Percentiles rank a stretch among this genome's conserved stretches.
Conservation (phyloP, 2,329 filamentous ascomycete species). For the Penicillium sp. region DNA sequence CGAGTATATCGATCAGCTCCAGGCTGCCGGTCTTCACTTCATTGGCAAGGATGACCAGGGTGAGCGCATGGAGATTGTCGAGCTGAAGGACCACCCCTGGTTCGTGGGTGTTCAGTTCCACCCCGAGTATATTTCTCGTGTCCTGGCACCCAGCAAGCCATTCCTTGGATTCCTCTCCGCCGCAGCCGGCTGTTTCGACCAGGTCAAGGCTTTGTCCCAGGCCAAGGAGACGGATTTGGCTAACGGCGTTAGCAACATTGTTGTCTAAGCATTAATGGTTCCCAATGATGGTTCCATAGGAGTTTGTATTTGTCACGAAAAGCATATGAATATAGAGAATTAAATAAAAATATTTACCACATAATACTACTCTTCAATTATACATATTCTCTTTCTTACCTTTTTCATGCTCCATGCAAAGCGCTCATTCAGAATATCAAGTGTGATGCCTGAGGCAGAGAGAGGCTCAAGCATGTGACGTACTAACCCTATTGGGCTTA, state of each 20-base stretch:
- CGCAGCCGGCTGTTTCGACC: slow-evolving; percentile 57
- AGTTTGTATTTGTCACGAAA: slow-evolving; percentile 16
- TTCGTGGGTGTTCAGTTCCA: slow-evolving; percentile 86
- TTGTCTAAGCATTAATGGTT: slow-evolving; percentile 16
- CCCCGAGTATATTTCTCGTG: slow-evolving; percentile 77
- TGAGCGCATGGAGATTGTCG: slow-evolving; percentile 77
- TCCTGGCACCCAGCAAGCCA: slow-evolving; percentile 69
- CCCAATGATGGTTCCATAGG: slow-evolving; percentile 1
- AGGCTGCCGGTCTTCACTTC: slow-evolving; percentile 69
- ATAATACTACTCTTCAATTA: not conserved
- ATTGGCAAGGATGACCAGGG: slow-evolving; percentile 77
- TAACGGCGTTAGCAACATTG: slow-evolving; percentile 17
- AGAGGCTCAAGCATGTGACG: slow-evolving; percentile 17
- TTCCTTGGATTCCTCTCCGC: slow-evolving; percentile 85
- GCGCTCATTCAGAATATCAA: not conserved
- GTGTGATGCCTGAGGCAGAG: not conserved
- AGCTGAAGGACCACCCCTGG: slow-evolving; percentile 78
- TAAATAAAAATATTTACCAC: slow-evolving; percentile 5
- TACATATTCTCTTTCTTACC: not conserved
- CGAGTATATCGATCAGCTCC: slow-evolving; percentile 66
- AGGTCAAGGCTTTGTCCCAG: slow-evolving; percentile 10
- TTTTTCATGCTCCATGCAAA: not conserved
- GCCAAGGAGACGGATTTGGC: slow-evolving; percentile 15
- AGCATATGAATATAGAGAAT: slow-evolving; percentile 19
- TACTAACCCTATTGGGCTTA: slow-evolving; percentile 16